phyloP scores from a whole-genome alignment of 345 rosid species.

The Citrus glauca region DNA sequence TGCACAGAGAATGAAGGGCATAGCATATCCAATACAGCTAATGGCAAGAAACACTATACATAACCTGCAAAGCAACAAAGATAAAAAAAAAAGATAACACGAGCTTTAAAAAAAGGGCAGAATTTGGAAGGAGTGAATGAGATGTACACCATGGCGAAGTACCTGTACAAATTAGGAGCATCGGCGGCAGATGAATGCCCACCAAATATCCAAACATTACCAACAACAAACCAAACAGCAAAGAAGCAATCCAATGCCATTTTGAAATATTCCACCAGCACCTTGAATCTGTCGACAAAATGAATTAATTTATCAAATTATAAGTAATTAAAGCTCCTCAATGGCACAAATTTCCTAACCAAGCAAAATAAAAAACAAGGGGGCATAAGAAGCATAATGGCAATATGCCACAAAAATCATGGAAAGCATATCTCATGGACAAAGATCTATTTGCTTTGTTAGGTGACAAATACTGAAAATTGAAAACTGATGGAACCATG shows the following conservation, averaged over 20 bases:
- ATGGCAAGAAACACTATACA: slow-evolving; percentile 92
- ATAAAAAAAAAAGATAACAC: not conserved
- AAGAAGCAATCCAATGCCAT: slow-evolving; percentile 98
- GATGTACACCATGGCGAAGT: not conserved
- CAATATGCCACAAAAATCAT: not conserved
- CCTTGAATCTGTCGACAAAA: slow-evolving; percentile 61
- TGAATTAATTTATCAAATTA: not conserved
- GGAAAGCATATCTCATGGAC: not conserved
- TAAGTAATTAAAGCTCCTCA: not conserved
- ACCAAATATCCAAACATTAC: slow-evolving; percentile 98
- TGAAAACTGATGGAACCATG: not conserved
- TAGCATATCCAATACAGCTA: slow-evolving; percentile 97
- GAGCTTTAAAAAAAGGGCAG: slow-evolving; percentile 10
- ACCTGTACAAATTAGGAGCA: slow-evolving; percentile 99
- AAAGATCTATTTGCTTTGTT: not conserved
- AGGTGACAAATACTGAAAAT: not conserved
- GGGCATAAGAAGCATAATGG: not conserved
- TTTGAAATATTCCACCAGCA: slow-evolving; percentile 81
- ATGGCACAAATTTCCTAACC: not conserved
- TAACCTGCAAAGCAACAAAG: slow-evolving; percentile 52
- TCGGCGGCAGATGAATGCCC: slow-evolving; percentile 82
- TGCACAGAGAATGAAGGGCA: slow-evolving; percentile 97
- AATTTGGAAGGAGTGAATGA: not conserved
- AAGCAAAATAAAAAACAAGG: not conserved
- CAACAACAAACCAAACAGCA: slow-evolving; percentile 99